Base-by-base conservation (phyloP, 2,329 filamentous ascomycete species). In the Ascocoryne sarcoides region DNA sequence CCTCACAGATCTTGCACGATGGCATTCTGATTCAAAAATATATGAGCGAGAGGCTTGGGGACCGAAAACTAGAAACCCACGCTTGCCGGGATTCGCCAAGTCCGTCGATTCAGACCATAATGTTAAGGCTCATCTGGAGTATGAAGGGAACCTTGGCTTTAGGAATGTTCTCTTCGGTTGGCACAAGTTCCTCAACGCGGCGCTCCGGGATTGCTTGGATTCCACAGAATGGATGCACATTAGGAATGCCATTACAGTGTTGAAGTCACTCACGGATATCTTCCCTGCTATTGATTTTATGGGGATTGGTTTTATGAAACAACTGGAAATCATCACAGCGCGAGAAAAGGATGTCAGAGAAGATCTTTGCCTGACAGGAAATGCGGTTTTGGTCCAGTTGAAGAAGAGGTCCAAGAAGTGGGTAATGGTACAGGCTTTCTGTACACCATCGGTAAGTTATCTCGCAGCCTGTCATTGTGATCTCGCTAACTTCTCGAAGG, bases 141-240 rank as follows among this genome's bases (percentile, higher is more conserved):
- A 87, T 60, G 84, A 89, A 49, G 79, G 87, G 48, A 79, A 87
- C 40, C 82, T 85, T 58, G 79, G 88, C 39, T 98, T 93, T 67
- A 81, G 87, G 36, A 81, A 85, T 51, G 66, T 93, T 38, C 69
- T 95, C 21, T 92, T 84, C 67, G 84, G 85, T 52, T 96, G 90
- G 88, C 93, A 98, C 62, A 79, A 82, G 53, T 79, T 84, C 48
- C 66, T 98, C 32, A 84, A 83, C 53, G 75, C 69, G 36, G 86
- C 90, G 2, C 68, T 98, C 40, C 89, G 88, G 59, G 74, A 75
- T 28, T 95, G 90, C 59, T 71, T 98, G 34, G 77, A 78, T 14
- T 82, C 82, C 19, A 79, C 76, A 21, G 90, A 96, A 62, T 98
- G 92, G 75, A 95, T 95, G 83, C 89, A 95, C 61, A 94, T 96